Percentiles rank a stretch among this genome's conserved stretches.
Conservation (phyloP, 2,329 filamentous ascomycete species). For the Thyridium curvatum region DNA sequence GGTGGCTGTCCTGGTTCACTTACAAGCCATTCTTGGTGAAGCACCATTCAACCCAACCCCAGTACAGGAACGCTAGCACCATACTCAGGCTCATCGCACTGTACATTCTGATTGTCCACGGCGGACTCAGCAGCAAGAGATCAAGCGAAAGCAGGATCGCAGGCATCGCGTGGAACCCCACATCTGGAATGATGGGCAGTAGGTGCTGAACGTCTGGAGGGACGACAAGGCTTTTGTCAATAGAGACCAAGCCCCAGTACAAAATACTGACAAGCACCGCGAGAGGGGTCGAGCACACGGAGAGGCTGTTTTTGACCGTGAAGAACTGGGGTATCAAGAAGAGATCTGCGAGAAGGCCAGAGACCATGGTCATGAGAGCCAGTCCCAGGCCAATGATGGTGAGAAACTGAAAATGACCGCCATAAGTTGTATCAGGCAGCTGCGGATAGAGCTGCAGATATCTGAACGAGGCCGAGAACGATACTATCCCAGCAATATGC, state of each 20-base stretch:
- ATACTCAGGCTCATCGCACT: constrained; percentile 53
- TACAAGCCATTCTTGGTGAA: constrained; percentile 60
- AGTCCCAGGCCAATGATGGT: constrained; percentile 66
- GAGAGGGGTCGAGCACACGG: constrained; percentile 60
- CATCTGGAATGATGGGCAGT: constrained; percentile 49
- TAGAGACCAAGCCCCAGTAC: constrained; percentile 63
- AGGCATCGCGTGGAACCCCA: constrained; percentile 60
- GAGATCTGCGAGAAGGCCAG: constrained; percentile 60
- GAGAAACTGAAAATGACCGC: constrained; percentile 65
- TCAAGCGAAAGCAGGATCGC: constrained; percentile 59
- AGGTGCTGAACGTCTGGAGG: constrained; percentile 42
- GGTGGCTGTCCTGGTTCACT: constrained; percentile 17
- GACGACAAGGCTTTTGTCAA: constrained; percentile 46
- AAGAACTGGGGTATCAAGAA: constrained; percentile 54
- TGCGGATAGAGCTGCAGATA: constrained; percentile 44
- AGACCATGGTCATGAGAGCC: constrained; percentile 52
- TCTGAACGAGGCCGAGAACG: constrained; percentile 46
- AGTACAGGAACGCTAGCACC: constrained; percentile 59
- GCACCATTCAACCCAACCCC: constrained; percentile 72
- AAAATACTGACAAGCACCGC: constrained; percentile 65
- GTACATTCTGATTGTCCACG: constrained; percentile 61
- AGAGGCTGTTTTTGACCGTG: constrained; percentile 58
- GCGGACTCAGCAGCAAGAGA: constrained; percentile 62
- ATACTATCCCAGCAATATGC: constrained; percentile 48
- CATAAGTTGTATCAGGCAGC: constrained; percentile 52